Conservation (phyloP, 2,329 filamentous ascomycete genomes). For the Clonostachys rhizophaga region DNA sequence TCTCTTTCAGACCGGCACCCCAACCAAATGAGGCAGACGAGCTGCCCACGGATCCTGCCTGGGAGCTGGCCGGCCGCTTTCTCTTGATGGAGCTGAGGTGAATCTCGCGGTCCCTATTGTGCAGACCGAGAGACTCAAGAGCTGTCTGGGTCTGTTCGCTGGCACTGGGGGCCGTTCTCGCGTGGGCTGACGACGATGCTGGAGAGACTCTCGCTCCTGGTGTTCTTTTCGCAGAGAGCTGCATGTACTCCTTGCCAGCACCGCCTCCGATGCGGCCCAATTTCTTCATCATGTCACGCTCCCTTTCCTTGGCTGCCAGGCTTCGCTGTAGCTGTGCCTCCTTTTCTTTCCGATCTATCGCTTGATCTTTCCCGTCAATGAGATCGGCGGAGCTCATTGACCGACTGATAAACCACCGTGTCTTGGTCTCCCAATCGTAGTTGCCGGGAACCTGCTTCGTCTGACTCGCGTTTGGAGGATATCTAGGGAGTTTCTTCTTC, state of each 20-base stretch:
- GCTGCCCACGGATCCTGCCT: slow-evolving; percentile 15
- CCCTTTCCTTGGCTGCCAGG: slow-evolving; percentile 64
- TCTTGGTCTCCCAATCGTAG: slow-evolving; percentile 56
- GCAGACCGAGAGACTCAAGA: slow-evolving; percentile 28
- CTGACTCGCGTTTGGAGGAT: slow-evolving; percentile 1
- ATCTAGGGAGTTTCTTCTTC: slow-evolving; percentile 7
- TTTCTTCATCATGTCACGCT: slow-evolving; percentile 66
- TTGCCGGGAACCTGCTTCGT: slow-evolving; percentile 11
- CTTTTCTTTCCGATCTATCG: slow-evolving; percentile 54
- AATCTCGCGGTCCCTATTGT: slow-evolving; percentile 34
- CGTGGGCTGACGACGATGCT: neutral
- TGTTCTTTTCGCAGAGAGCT: slow-evolving; percentile 18
- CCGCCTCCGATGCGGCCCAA: slow-evolving; percentile 61
- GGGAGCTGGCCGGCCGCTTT: slow-evolving; percentile 50
- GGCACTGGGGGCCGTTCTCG: slow-evolving; percentile 3
- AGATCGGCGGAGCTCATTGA: slow-evolving; percentile 52
- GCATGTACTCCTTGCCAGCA: slow-evolving; percentile 69
- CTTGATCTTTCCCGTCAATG: slow-evolving; percentile 59
- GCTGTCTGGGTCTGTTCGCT: slow-evolving; percentile 26
- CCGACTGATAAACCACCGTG: slow-evolving; percentile 48
- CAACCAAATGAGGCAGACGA: slow-evolving; percentile 41
- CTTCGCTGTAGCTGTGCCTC: slow-evolving; percentile 63
- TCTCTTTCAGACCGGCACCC: slow-evolving; percentile 49
- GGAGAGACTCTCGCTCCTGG: neutral
- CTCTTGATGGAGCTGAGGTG: slow-evolving; percentile 57